Evolutionary conservation across 2,329 filamentous ascomycete genomes (phyloP).

Genomic region (Coleophoma eucalyptorum): DNA sequence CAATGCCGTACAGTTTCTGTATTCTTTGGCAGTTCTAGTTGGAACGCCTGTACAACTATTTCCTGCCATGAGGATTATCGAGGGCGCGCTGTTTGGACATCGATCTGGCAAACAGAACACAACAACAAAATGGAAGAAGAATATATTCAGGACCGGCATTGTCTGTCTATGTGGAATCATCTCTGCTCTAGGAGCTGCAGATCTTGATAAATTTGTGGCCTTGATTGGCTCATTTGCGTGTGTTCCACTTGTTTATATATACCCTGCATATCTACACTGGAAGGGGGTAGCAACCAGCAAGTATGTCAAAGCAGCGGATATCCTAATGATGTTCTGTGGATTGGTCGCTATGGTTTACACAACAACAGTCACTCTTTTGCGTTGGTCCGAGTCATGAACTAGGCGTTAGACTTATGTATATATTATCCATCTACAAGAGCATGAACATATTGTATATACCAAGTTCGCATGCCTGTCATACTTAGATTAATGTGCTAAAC

Average conservation of each 20-base stretch:
- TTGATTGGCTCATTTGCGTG: conserved; percentile 95
- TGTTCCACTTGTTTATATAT: conserved; percentile 93
- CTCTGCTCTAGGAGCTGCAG: conserved; percentile 84
- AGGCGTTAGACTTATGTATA: background rate
- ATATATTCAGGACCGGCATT: conserved; percentile 85
- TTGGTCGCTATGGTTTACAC: conserved; percentile 86
- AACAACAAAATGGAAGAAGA: conserved; percentile 99
- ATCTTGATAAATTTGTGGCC: conserved; percentile 94
- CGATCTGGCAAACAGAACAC: conserved; percentile 88
- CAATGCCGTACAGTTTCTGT: conserved; percentile 94
- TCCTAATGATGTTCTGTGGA: conserved; percentile 74
- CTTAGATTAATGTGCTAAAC: too few species aligned
- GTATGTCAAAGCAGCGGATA: conserved; percentile 65
- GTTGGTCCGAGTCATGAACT: conserved; percentile 51
- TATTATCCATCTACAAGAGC: too few species aligned
- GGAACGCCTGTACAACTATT: conserved; percentile 95
- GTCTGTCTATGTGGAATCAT: conserved; percentile 80
- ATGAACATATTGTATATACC: too few species aligned
- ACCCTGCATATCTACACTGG: conserved; percentile 88
- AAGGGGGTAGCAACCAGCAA: conserved; percentile 68
- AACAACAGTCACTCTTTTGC: conserved; percentile 76
- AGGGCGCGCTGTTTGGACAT: conserved; percentile 87
- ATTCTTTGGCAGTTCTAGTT: conserved; percentile 89
- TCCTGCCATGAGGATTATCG: conserved; percentile 90
- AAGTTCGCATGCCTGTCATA: too few species aligned